Percentiles rank a stretch among this genome's conserved stretches.
Evolutionary conservation across 2,329 filamentous ascomycete genomes (phyloP).

Genomic region (Alternaria brassicicola): DNA sequence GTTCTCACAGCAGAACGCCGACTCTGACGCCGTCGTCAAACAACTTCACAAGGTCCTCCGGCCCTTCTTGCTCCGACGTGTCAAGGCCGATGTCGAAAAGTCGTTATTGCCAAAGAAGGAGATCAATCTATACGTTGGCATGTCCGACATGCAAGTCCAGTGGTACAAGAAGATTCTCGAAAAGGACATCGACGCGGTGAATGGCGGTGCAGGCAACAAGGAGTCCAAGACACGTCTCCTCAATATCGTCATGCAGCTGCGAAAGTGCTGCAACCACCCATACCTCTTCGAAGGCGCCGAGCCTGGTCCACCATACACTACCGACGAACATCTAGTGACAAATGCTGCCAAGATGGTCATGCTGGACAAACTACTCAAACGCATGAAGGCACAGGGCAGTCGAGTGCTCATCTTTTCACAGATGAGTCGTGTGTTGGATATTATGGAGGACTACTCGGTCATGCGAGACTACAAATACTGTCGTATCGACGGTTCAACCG

Average conservation of each 20-base stretch:
- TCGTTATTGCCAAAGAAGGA: constrained; percentile 97
- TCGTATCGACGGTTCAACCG: constrained; percentile 94
- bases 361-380: constrained; percentile 85
- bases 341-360: constrained; percentile 98
- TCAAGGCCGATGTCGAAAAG: constrained; percentile 98
- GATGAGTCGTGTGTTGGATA: constrained; percentile 96
- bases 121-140: constrained; percentile 93
- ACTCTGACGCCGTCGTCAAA: constrained; percentile 94
- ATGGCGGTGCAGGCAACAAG: constrained; percentile 92
- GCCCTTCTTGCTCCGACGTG: constrained; percentile 91
- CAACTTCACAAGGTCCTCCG: constrained; percentile 92
- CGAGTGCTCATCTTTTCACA: constrained; percentile 99
- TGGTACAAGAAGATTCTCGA: constrained; percentile 99
- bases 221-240: constrained; percentile 96
- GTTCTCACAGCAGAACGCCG: constrained; percentile 89
- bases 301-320: constrained; percentile 95
- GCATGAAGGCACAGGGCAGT: constrained; percentile 85
- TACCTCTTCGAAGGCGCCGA: constrained; percentile 98
- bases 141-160: constrained; percentile 99
- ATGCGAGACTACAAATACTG: constrained; percentile 96
- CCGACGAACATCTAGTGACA: constrained; percentile 90
- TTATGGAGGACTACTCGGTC: constrained; percentile 97
- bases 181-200: constrained; percentile 98
- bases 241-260: constrained; percentile 99
- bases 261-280: constrained; percentile 98